Evolutionary conservation across 768 basidiomycete genomes (phyloP), one percentile per base, ranked within the genome.

Genomic region (Mycena capillaripes): DNA sequence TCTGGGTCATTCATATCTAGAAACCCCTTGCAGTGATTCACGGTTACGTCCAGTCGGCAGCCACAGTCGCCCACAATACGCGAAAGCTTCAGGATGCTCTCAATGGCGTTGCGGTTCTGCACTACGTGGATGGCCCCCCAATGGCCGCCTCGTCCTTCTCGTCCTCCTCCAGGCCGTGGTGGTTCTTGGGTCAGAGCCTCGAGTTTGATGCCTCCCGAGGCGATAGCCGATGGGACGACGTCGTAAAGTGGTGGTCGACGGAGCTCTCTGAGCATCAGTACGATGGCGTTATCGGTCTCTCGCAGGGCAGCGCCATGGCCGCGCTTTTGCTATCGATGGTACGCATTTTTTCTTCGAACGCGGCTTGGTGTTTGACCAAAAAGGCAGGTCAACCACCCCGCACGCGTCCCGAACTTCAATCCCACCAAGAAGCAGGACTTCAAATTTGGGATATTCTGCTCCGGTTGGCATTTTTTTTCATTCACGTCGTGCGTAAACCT

Each of bases 371-470:
- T 56, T 34, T 32, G 16, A 19, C n/a, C 6, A 1, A 12, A 32
- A 63, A n/a, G 12, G n/a, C 46, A 77, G 76, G n/a, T 76, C 59
- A 72, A 69, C 30, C 70, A 76, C 38, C 77, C 77, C 10, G 75
- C 73, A n/a, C 73, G 73, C 21, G 69, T 78, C 27, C 71, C 73
- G 12, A 48, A 59, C 36, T 78, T 78, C 61, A 60, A 59, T 12
- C 71, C 75, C 4, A 30, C 62, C 16, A 58, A 64, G 46, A 27
- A 66, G 29, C 77, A 78, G 36, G 50, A 75, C 34, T 56, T 76
- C 57, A 78, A 77, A 48, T 78, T 78, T 57, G 77, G 70, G 25
- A 76, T 78, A 53, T 76, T 78, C 42, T 75, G 75, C 48, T 76
- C 77, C 56, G 76, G 76, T 74, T 32, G n/a, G 53, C 11, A 10